Conservation (phyloP, 805 yeast species). For the Torulaspora gathmanii region DNA sequence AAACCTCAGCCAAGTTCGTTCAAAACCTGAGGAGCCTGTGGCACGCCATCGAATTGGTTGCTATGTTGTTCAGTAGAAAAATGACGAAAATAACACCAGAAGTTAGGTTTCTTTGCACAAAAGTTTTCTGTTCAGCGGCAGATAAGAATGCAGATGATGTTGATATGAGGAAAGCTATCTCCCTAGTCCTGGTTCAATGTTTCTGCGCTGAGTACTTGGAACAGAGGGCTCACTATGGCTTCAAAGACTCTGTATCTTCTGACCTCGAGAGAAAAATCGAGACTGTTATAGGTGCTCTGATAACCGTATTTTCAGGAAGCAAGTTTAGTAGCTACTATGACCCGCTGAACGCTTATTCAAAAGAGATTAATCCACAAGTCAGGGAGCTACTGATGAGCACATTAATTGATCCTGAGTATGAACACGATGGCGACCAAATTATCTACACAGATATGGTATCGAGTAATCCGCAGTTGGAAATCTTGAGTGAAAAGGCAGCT, state of each 20-base stretch:
- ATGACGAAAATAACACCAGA: constrained; percentile 51
- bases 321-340: constrained; percentile 30
- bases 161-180: constrained; percentile 61
- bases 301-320: constrained; percentile 28
- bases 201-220: constrained; percentile 25
- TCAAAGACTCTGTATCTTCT: background rate
- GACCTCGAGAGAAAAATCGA: constrained; percentile 18
- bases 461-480: constrained; percentile 20
- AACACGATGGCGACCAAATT: constrained; percentile 27
- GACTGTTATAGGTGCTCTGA: constrained; percentile 19
- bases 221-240: constrained; percentile 27
- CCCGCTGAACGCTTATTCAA: constrained; percentile 34
- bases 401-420: constrained; percentile 31
- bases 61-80: constrained; percentile 43
- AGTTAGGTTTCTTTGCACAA: constrained; percentile 50
- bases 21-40: constrained; percentile 69
- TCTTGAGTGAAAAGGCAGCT: constrained; percentile 33
- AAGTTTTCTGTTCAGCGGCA: constrained; percentile 40
- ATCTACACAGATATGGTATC: constrained; percentile 34
- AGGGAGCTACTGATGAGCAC: constrained; percentile 24
- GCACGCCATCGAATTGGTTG: constrained; percentile 59
- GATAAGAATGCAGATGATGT: constrained; percentile 52
- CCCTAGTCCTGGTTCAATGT: constrained; percentile 29
- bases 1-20: constrained; percentile 67
- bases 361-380: constrained; percentile 29